These are phyloP conservation scores for Coriaria nepalensis DNA, from an alignment of 306 rosid species.

Conservation along the genomic window DNA sequence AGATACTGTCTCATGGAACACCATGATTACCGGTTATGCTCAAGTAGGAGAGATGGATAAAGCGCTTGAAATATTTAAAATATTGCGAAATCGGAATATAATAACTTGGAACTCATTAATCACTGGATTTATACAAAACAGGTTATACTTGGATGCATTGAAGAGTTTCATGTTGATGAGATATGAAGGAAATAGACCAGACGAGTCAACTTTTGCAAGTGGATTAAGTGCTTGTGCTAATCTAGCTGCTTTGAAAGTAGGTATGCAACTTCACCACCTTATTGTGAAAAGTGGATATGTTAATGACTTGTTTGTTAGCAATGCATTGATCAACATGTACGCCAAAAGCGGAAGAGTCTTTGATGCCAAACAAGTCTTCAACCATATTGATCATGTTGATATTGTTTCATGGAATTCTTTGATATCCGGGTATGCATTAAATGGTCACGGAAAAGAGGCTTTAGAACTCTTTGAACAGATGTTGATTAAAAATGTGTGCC, in stretches of 20 bases:
- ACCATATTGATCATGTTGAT: slow-evolving; percentile 31
- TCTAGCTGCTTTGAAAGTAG: slow-evolving; percentile 60
- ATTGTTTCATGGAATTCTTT: slow-evolving; percentile 76
- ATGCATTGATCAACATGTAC: slow-evolving; percentile 67
- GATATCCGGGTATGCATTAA: slow-evolving; percentile 62
- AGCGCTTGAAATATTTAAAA: slow-evolving; percentile 38
- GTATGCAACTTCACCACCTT: slow-evolving; percentile 58
- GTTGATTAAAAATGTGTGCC: slow-evolving; percentile 30
- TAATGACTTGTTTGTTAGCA: slow-evolving; percentile 47
- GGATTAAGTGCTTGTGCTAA: slow-evolving; percentile 64
- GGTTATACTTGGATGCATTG: slow-evolving; percentile 46
- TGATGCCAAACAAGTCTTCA: slow-evolving; percentile 42
- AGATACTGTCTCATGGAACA: slow-evolving; percentile 66
- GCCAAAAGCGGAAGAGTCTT: slow-evolving; percentile 48
- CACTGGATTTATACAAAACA: slow-evolving; percentile 53
- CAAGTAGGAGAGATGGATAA: slow-evolving; percentile 53
- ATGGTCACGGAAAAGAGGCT: slow-evolving; percentile 52
- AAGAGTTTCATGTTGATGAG: slow-evolving; percentile 39
- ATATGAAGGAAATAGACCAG: slow-evolving; percentile 41
- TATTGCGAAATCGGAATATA: slow-evolving; percentile 38
- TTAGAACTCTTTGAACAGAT: slow-evolving; percentile 40
- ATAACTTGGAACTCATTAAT: slow-evolving; percentile 78
- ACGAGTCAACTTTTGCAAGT: slow-evolving; percentile 55
- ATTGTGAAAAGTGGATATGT: slow-evolving; percentile 46
- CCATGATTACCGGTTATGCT: slow-evolving; percentile 63